Base-by-base conservation (phyloP, 1,284 basidiomycete species). In the Hymenochaete sp. region DNA sequence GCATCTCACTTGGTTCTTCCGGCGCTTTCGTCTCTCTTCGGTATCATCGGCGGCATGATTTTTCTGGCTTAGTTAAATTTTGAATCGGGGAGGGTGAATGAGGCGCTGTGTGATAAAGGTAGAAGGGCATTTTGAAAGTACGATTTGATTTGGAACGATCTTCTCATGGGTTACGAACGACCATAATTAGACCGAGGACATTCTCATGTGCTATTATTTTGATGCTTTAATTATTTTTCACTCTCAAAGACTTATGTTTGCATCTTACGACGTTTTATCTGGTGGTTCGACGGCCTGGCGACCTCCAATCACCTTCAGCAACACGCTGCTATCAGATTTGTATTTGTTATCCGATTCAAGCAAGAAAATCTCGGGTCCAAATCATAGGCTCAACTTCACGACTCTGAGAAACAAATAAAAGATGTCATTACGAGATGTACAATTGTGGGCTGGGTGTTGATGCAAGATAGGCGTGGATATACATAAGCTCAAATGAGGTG, bases 21-120 rank as follows among this genome's bases (percentile, higher is more conserved):
- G 29, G 39, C 38, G 1, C 38, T 27, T 22, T 37, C 22, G 14
- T 28, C 36, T 40, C 31, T 46, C 13, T 14, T 39, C 24, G 29
- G 37, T 28, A 38, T 29, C 18, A 38, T 38, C n/a, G 25, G 18
- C 8, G 22, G 27, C 14, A 33, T 46, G 38, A 14, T 35, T 27
- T 9, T 41, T 28, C 41, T 41, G 19, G 44, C 44, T 33, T 46
- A 40, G 36, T 28, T n/a, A n/a, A n/a, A n/a, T n/a, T n/a, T n/a
- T n/a, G n/a, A n/a, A n/a, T n/a, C n/a, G n/a, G n/a, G n/a, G n/a
- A n/a, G n/a, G n/a, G n/a, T n/a, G n/a, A n/a, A n/a, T n/a, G n/a
- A n/a, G n/a, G n/a, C n/a, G n/a, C n/a, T n/a, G n/a, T n/a, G n/a
- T n/a, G n/a, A n/a, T n/a, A n/a, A n/a, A n/a, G n/a, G n/a, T n/a